A percentile compares a stretch with the other conserved stretches of the same genome.
Conservation (phyloP, 192 early-diverging fungal genomes). For the Dispira simplex region DNA sequence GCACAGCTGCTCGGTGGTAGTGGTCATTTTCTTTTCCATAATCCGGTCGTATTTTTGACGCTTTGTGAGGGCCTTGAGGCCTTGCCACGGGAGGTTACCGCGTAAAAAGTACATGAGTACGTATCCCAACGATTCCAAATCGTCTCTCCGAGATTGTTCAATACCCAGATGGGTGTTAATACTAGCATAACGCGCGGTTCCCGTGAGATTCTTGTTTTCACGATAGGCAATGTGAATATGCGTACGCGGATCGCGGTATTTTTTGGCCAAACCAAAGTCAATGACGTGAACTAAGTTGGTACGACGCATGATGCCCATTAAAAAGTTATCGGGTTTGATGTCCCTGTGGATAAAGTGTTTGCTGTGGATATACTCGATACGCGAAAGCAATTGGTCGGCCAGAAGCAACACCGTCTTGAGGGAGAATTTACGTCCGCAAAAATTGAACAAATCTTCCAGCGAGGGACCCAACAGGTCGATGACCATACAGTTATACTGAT, state of each 20-base stretch:
- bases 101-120: constrained; percentile 86
- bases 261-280: constrained; percentile 84
- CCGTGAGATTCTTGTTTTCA: constrained; percentile 87
- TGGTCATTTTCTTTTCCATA: constrained; percentile 86
- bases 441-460: constrained; percentile 81
- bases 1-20: constrained; percentile 67
- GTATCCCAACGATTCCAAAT: constrained; percentile 80
- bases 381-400: constrained; percentile 72
- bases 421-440: constrained; percentile 75
- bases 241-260: constrained; percentile 72
- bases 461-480: constrained; percentile 87
- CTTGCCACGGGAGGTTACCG: constrained; percentile 86
- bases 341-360: constrained; percentile 88
- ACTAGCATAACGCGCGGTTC: constrained; percentile 83
- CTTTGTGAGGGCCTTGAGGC: constrained; percentile 75
- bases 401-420: constrained; percentile 76
- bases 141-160: constrained; percentile 84
- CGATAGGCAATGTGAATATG: constrained; percentile 80
- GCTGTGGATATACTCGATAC: constrained; percentile 65
- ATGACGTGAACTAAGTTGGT: constrained; percentile 76
- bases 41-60: constrained; percentile 93
- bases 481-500: constrained; percentile 72
- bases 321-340: constrained; percentile 85
- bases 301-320: constrained; percentile 76
- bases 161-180: constrained; percentile 74